phyloP scores from a whole-genome alignment of 805 yeast species.

The Starmerella roubikii region DNA sequence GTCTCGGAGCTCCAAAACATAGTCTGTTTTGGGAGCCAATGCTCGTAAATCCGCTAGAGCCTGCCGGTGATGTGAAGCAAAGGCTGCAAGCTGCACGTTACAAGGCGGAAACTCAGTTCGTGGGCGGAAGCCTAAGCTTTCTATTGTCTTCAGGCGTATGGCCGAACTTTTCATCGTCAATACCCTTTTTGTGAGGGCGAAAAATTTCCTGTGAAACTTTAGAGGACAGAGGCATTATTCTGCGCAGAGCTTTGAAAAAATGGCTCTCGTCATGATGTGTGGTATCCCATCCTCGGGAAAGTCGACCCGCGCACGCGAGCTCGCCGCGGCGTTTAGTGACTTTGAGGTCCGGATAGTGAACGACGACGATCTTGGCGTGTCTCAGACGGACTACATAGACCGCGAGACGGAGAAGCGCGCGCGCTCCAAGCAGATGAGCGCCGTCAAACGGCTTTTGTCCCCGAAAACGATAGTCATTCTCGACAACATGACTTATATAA shows the following conservation, averaged over 20 bases:
- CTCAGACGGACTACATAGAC: conserved; percentile 53
- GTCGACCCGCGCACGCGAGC: conserved; percentile 51
- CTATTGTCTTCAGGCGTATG: neutral
- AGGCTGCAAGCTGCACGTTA: conserved; percentile 56
- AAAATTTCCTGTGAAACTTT: too few relatives aligned
- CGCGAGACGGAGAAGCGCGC: conserved; percentile 67
- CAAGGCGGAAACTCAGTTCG: conserved; percentile 61
- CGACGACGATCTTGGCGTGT: conserved; percentile 66
- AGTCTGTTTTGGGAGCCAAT: conserved; percentile 65
- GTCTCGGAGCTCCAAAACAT: conserved; percentile 76
- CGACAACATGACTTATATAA: conserved; percentile 79
- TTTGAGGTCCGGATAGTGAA: conserved; percentile 53
- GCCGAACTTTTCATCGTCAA: too few relatives aligned
- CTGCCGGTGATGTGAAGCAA: conserved; percentile 80
- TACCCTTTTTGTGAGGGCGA: too few relatives aligned
- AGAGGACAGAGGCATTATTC: too few relatives aligned
- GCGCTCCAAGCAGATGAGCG: conserved; percentile 75
- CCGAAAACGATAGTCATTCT: conserved; percentile 61
- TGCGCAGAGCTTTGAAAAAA: conserved; percentile 24
- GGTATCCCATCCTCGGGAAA: conserved; percentile 85
- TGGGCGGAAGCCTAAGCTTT: conserved; percentile 35
- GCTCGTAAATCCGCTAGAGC: conserved; percentile 57
- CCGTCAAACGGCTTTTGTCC: conserved; percentile 69
- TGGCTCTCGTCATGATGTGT: conserved; percentile 76
- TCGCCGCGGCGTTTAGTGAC: conserved; percentile 35